Evolutionary conservation across 1,139 yeast species (phyloP).

Genomic region (Taphrina betulina): DNA sequence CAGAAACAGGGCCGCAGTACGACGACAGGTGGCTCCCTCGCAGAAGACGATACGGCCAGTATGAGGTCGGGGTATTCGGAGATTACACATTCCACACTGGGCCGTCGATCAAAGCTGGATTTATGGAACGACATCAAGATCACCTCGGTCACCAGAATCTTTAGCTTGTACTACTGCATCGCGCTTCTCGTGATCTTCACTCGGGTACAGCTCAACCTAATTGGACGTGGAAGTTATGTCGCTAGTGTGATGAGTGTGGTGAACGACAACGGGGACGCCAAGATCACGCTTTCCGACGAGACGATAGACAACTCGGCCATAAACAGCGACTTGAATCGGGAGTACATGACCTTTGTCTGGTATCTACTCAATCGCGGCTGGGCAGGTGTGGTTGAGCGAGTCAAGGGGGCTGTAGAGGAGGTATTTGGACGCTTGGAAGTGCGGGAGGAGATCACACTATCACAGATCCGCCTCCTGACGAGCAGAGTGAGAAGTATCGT

Average conservation of each 20-base stretch:
- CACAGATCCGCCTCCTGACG: constrained; percentile 39
- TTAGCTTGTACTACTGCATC: constrained; percentile 68
- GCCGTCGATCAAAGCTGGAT: constrained; percentile 57
- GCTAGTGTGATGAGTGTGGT: constrained; percentile 59
- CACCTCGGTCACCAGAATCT: constrained; percentile 66
- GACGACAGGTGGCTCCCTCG: constrained; percentile 22
- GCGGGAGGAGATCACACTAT: constrained; percentile 35
- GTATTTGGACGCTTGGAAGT: constrained; percentile 51
- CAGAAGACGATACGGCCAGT: constrained; percentile 27
- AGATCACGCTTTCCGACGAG: constrained; percentile 28
- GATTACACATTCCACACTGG: constrained; percentile 20
- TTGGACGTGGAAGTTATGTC: constrained; percentile 82
- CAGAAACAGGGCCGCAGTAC: constrained; percentile 50
- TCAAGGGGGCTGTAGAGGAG: constrained; percentile 58
- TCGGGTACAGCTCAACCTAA: constrained; percentile 78
- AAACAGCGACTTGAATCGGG: constrained; percentile 60
- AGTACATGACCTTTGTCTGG: constrained; percentile 86
- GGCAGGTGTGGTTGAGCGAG: constrained; percentile 53
- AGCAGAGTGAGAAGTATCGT: constrained; percentile 48
- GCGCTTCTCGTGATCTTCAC: constrained; percentile 73
- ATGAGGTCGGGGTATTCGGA: constrained; percentile 27
- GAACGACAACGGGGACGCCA: constrained; percentile 48
- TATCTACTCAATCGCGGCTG: constrained; percentile 91
- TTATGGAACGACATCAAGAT: constrained; percentile 82
- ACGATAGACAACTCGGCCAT: constrained; percentile 16